Evolutionary conservation across 78 protist genomes (phyloP), one percentile per base, ranked within the genome.

Genomic region (Dictyostelium purpureum): DNA sequence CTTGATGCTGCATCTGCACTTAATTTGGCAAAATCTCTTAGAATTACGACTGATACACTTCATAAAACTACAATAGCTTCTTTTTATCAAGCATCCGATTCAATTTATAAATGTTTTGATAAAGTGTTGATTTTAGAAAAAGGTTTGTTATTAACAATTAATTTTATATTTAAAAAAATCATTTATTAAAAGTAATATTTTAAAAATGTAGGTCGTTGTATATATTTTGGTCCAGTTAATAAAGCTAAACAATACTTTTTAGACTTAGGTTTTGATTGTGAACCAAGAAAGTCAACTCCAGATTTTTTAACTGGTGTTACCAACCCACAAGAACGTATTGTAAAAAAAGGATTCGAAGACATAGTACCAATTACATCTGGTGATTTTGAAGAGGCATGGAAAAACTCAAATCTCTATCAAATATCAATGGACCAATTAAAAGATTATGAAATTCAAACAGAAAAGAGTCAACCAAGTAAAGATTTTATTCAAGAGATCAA

Each of bases 251-350:
- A 73, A 71, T 66, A 61, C n/a, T 61, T 73, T n/a, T 40, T 66
- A 74, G 80, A 63, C 31, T 33, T 73, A n/a, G 89, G 89, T n/a
- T 81, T 81, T 28, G 77, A 66, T n/a, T 81, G 89, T 47, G 89
- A 81, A 81, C 89, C 89, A 38, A 28, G 89, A n/a, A 85, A 85
- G 49, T 85, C 91, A 1, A 66, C 38, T 16, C 77, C 91, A 6
- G 91, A 85, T 70, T 85, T 85, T 38, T 18, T 85, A 9, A 85
- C 91, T 85, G 91, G 91, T 75, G 65, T 85, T 5, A 67, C 91
- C n/a, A 85, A 85, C 63, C 79, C 79, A 35, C 91, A 69, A 69
- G 76, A 69, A 40, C 47, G 76, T 40, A 69, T 40, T 9, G 11
- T 69, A 1, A 24, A 10, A 4, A 24, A 69, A 40, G 76, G 76